Evolutionary conservation across 2,329 filamentous ascomycete species (phyloP).

Genomic region (Westerdykella aurantiaca): DNA sequence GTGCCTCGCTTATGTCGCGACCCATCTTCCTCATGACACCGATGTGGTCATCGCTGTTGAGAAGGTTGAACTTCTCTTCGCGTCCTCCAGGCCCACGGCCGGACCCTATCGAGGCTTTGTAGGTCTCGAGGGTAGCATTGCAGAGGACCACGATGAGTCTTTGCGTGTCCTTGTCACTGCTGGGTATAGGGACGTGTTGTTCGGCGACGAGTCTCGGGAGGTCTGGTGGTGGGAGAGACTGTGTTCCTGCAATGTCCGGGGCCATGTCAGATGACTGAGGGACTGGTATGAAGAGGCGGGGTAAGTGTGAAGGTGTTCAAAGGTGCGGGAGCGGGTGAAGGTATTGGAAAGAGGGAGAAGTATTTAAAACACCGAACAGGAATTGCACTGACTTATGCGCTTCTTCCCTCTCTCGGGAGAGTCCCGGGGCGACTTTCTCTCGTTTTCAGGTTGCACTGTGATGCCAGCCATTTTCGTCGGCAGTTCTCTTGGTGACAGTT

Average conservation of each 20-base stretch:
- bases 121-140: constrained; percentile 95
- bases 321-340: not conserved
- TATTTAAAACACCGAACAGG: not conserved
- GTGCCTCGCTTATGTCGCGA: constrained; percentile 93
- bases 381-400: constrained; percentile 31
- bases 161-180: constrained; percentile 83
- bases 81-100: constrained; percentile 57
- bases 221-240: constrained; percentile 86
- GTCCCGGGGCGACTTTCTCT: constrained; percentile 25
- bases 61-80: constrained; percentile 92
- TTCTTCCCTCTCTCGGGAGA: constrained; percentile 33
- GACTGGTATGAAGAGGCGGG: constrained; percentile 8
- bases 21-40: constrained; percentile 99
- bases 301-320: too few species aligned
- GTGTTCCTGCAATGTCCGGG: constrained; percentile 50
- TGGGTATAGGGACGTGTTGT: constrained; percentile 77
- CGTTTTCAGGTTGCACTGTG: constrained; percentile 15
- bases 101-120: constrained; percentile 77
- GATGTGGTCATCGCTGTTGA: constrained; percentile 99
- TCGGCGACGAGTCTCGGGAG: constrained; percentile 91
- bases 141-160: constrained; percentile 92
- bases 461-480: constrained; percentile 13
- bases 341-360: not conserved
- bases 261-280: constrained; percentile 15
- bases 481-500: too few species aligned